phyloP scores from a whole-genome alignment of 2,329 filamentous ascomycete genomes.

The Helotiales sp. region DNA sequence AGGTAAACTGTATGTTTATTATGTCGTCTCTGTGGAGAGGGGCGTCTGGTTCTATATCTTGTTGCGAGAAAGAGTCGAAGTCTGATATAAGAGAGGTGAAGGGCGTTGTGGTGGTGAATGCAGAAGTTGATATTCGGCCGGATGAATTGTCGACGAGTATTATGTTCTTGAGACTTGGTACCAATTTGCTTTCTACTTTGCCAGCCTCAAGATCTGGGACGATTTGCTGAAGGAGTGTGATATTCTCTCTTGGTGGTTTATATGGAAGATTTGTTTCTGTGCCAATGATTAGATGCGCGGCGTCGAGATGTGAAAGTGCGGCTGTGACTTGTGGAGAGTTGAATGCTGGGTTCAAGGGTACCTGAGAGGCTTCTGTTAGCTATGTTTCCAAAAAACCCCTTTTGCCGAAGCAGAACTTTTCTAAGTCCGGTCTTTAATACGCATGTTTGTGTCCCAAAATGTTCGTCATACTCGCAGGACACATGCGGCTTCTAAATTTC shows the following conservation, averaged over 20 bases:
- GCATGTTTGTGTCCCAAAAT: too few relatives aligned
- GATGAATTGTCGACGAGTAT: slow-evolving; percentile 78
- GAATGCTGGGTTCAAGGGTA: slow-evolving; percentile 92
- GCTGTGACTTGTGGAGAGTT: slow-evolving; percentile 75
- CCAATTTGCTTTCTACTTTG: slow-evolving; percentile 45
- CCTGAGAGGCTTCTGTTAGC: slow-evolving; percentile 42
- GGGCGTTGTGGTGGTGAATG: slow-evolving; percentile 39
- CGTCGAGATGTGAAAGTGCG: slow-evolving; percentile 74
- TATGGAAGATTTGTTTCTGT: slow-evolving; percentile 82
- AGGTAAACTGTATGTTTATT: slow-evolving; percentile 96
- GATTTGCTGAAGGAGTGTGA: slow-evolving; percentile 55
- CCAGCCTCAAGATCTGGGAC: slow-evolving; percentile 42
- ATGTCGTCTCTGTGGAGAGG: slow-evolving; percentile 64
- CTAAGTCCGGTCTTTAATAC: too few relatives aligned
- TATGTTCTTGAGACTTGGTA: slow-evolving; percentile 70
- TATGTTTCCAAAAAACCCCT: not conserved
- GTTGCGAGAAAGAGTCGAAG: slow-evolving; percentile 28
- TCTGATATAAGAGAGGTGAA: slow-evolving; percentile 35
- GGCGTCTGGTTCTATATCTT: slow-evolving; percentile 43
- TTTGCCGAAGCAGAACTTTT: too few relatives aligned
- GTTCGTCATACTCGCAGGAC: too few relatives aligned
- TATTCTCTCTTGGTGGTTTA: slow-evolving; percentile 60
- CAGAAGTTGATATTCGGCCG: slow-evolving; percentile 41
- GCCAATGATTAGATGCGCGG: slow-evolving; percentile 77
- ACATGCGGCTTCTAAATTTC: not conserved